phyloP scores from a whole-genome alignment of 345 rosid species.

The Kernera saxatilis region DNA sequence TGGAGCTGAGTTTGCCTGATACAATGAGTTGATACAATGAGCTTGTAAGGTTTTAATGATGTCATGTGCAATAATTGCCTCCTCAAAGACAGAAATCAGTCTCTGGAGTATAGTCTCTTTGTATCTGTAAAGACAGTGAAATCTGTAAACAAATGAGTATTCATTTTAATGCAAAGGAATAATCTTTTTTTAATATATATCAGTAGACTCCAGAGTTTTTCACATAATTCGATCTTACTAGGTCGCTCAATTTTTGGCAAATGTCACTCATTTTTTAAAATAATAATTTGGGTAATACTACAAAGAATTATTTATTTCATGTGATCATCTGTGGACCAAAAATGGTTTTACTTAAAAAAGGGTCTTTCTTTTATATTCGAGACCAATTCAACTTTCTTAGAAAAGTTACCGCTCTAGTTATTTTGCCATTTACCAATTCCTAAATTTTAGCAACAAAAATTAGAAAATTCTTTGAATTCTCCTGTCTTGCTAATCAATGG shows the following conservation, averaged over 20 bases:
- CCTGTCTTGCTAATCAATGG: constrained; percentile 2
- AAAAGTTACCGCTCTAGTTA: not conserved
- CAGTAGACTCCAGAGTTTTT: not conserved
- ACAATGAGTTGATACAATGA: constrained; percentile 63
- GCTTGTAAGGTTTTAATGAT: constrained; percentile 36
- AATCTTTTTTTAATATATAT: not conserved
- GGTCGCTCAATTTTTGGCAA: not conserved
- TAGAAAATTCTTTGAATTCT: no score
- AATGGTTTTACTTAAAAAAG: not conserved
- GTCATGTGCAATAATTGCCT: constrained; percentile 20
- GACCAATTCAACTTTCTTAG: constrained; percentile 9
- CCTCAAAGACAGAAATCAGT: constrained; percentile 10
- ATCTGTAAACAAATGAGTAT: constrained; percentile 18
- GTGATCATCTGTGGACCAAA: constrained; percentile 2
- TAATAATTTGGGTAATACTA: no score
- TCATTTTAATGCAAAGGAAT: constrained; percentile 4
- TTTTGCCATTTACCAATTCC: not conserved
- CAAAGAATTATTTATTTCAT: no score
- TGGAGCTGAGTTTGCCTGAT: constrained; percentile 72
- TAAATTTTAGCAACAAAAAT: constrained; percentile 14
- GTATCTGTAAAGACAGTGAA: constrained; percentile 23
- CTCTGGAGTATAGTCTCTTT: constrained; percentile 13
- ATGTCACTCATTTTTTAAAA: not conserved
- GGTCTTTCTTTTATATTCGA: not conserved
- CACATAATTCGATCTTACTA: not conserved